These are phyloP conservation scores for Harringtonia aguacate DNA, from an alignment of 2,329 filamentous ascomycete species.

Conservation along the genomic window DNA sequence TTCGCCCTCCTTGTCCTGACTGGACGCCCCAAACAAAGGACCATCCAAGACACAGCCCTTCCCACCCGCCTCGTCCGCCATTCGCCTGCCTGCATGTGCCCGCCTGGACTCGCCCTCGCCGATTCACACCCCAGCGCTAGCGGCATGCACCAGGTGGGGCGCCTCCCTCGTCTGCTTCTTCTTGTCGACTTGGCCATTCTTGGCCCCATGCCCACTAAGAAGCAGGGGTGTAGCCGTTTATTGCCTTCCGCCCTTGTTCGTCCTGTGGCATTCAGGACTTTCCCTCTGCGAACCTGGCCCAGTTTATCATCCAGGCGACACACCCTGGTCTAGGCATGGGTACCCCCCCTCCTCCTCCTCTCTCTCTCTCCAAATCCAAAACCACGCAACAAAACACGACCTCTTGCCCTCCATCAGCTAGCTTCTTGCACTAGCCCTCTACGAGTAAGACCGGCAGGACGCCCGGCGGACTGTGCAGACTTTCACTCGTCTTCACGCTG, in stretches of 20 bases:
- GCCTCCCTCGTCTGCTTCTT: constrained; percentile 1
- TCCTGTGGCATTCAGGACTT: constrained; percentile 4
- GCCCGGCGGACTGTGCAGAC: constrained; percentile 8
- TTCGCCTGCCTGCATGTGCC: neutral
- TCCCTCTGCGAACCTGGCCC: neutral
- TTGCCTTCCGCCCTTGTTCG: constrained; percentile 1
- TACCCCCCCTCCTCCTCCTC: neutral
- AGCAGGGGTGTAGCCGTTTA: constrained; percentile 1
- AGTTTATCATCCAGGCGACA: constrained; percentile 7
- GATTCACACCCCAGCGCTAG: constrained; percentile 1
- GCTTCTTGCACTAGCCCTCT: neutral
- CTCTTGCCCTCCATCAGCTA: constrained; percentile 4
- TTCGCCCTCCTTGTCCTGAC: neutral
- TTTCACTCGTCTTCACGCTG: constrained; percentile 3
- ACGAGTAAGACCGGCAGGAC: constrained; percentile 5
- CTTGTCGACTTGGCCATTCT: neutral
- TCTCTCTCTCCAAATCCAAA: constrained; percentile 5
- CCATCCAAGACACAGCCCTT: neutral
- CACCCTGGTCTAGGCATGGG: constrained; percentile 3
- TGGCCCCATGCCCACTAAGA: neutral
- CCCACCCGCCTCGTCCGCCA: neutral
- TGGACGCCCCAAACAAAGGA: constrained; percentile 2
- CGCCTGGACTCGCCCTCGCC: constrained; percentile 2
- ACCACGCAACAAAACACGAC: constrained; percentile 6
- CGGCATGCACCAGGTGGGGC: neutral